Evolutionary conservation across 768 basidiomycete genomes (phyloP), one percentile per base, ranked within the genome.

Genomic region (Tremella yokohamensis): DNA sequence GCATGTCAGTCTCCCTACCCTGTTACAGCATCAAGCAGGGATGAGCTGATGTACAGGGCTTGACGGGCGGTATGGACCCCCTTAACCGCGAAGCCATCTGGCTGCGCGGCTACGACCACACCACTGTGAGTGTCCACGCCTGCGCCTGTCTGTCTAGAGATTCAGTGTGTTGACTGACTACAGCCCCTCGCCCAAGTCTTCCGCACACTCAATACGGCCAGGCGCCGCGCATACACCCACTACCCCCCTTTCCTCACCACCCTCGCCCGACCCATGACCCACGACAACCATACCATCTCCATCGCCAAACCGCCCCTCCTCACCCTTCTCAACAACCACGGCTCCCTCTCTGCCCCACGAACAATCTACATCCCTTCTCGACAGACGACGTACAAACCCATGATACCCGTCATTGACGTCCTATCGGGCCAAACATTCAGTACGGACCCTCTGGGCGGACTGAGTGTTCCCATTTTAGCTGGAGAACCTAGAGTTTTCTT

Each of bases 41-140:
- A 49, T 57, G 24, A 18, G 4, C 2, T 49, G 52, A 44, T 15
- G 16, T 6, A 22, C 38, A 75, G 67, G 67, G 71, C 9, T 65
- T 74, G 60, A 60, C 56, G 13, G 76, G 77, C 3, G 76, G 70
- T 0, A 60, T 65, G 12, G 76, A 77, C 56, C 75, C 76, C 3
- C 48, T 57, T 38, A 77, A 77, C 60, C 74, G 77, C 6, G 77
- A 78, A 56, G 72, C 72, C 12, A 66, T 69, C 50, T 73, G 72
- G 72, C 50, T 63, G 20, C 40, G 62, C 19, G 72, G 69, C 0
- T 73, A 63, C 45, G 49, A 60, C 19, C 15, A 45, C 11, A 34
- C 47, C 0, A 65, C 61, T 3, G 69, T 68, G 26, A 52, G 69
- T 53, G 8, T 7, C 34, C 26, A 26, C 9, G 18, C n/a, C n/a